phyloP scores from a whole-genome alignment of 2,329 filamentous ascomycete species.

The Pseudogymnoascus sp. region DNA sequence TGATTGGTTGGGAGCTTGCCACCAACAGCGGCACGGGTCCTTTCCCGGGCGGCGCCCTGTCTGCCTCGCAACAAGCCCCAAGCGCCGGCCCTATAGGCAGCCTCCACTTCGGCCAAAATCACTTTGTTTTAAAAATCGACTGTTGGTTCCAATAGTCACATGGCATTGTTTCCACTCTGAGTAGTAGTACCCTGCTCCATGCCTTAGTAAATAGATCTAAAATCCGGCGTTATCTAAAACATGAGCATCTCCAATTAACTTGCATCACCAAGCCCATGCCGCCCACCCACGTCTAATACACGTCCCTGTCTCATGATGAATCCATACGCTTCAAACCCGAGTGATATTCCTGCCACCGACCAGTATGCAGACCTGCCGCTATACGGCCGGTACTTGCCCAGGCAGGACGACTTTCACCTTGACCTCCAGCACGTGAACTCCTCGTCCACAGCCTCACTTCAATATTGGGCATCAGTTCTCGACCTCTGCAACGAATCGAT shows the following conservation, averaged over 20 bases:
- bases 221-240: not conserved
- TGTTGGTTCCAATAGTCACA: not conserved
- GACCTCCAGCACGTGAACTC: conserved; percentile 23
- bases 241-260: not conserved
- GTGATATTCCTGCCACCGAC: conserved; percentile 28
- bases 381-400: conserved; percentile 29
- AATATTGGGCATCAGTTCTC: conserved; percentile 31
- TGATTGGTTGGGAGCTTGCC: no score
- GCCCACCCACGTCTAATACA: no score
- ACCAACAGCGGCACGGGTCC: no score
- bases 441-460: conserved; percentile 20
- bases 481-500: conserved; percentile 25
- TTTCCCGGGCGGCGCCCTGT: no score
- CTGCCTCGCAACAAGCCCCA: not conserved
- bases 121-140: not conserved
- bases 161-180: not conserved
- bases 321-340: conserved; percentile 26
- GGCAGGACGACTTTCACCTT: conserved; percentile 25
- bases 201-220: not conserved
- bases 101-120: not conserved
- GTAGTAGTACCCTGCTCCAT: not conserved
- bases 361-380: conserved; percentile 26
- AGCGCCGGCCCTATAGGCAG: not conserved
- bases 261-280: no score
- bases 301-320: conserved; percentile 22